phyloP scores from a whole-genome alignment of 768 basidiomycete genomes.

The Chalciporus sphaerocephalus region DNA sequence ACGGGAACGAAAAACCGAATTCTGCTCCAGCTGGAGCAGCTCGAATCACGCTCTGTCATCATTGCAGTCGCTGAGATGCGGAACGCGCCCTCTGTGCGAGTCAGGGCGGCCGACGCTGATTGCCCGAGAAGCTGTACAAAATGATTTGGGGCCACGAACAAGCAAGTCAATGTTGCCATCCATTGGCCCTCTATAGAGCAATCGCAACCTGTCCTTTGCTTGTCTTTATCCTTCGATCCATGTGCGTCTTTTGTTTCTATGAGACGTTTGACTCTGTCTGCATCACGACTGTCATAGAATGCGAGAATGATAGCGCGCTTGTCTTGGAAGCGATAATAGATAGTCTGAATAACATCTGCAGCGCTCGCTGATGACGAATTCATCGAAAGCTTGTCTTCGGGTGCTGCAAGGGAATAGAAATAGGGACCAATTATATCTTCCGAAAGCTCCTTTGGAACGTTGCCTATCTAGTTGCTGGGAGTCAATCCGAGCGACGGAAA shows the following conservation, averaged over 20 bases:
- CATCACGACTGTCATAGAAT: slow-evolving; percentile 58
- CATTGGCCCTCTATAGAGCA: slow-evolving; percentile 10
- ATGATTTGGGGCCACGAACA: slow-evolving; percentile 44
- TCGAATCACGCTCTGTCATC: slow-evolving; percentile 17
- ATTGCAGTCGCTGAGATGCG: slow-evolving; percentile 39
- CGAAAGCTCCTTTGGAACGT: slow-evolving; percentile 34
- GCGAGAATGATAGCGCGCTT: slow-evolving; percentile 53
- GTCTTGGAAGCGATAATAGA: slow-evolving; percentile 49
- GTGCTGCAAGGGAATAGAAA: slow-evolving; percentile 26
- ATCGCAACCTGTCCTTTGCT: slow-evolving; percentile 5
- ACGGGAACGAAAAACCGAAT: slow-evolving; percentile 23
- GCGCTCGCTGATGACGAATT: slow-evolving; percentile 11
- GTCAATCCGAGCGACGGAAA: slow-evolving; percentile 8
- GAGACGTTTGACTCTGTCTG: slow-evolving; percentile 43
- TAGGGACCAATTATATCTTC: slow-evolving; percentile 30
- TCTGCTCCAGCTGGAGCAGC: slow-evolving; percentile 23
- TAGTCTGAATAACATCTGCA: slow-evolving; percentile 45
- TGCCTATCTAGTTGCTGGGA: slow-evolving; percentile 34
- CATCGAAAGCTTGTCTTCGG: slow-evolving; percentile 6
- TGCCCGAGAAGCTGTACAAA: slow-evolving; percentile 53
- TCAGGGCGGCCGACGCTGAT: slow-evolving; percentile 42
- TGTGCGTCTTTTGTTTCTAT: slow-evolving; percentile 28
- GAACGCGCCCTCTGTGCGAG: slow-evolving; percentile 51
- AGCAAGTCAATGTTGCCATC: slow-evolving; percentile 35
- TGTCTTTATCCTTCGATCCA: slow-evolving; percentile 3